A percentile compares a stretch with the other conserved stretches of the same genome.
phyloP scores from a whole-genome alignment of 345 rosid species.

The Rhizophora mangle region DNA sequence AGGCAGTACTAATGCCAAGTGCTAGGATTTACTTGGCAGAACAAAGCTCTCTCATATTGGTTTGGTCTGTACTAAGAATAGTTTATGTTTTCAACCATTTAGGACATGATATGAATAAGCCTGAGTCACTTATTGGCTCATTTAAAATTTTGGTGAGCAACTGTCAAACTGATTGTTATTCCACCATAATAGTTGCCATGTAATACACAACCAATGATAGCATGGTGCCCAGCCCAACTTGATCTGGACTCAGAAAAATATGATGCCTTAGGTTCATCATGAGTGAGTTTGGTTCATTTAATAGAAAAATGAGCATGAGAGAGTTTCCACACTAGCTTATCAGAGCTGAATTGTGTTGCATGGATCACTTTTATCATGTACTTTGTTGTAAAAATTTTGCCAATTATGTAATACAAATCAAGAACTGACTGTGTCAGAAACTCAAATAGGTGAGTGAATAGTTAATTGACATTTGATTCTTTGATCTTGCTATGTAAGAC shows the following conservation, averaged over 20 bases:
- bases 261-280: neutral
- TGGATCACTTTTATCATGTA: neutral
- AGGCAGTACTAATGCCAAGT: too few species aligned
- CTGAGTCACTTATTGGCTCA: too few species aligned
- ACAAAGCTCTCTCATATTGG: too few species aligned
- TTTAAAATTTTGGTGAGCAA: too few species aligned
- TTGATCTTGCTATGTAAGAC: neutral
- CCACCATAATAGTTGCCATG: too few species aligned
- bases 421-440: neutral
- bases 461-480: conserved; percentile 4
- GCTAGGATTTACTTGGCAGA: too few species aligned
- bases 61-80: too few species aligned
- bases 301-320: neutral
- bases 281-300: neutral
- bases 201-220: too few species aligned
- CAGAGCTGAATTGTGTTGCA: neutral
- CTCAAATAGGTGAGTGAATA: neutral
- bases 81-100: too few species aligned
- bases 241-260: neutral
- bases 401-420: neutral
- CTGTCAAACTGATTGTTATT: too few species aligned
- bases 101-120: too few species aligned
- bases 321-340: neutral
- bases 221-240: neutral
- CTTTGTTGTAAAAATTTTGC: neutral